A percentile compares a stretch with the other conserved stretches of the same genome.
These are phyloP conservation scores for Stagonosporopsis vannaccii DNA, from an alignment of 2,329 filamentous ascomycete genomes.

Conservation along the genomic window DNA sequence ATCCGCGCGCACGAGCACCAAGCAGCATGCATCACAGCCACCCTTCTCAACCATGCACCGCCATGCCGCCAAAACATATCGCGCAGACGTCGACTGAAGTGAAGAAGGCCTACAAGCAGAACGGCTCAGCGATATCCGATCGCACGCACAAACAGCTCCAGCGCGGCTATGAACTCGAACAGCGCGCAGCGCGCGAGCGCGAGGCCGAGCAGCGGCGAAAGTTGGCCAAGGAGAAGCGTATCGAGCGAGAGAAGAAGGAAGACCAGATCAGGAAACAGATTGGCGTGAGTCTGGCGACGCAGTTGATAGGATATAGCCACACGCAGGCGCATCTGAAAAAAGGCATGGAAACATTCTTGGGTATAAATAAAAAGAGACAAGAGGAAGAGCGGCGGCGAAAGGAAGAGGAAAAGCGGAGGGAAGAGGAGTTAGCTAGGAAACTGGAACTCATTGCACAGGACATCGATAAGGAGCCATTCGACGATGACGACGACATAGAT, in stretches of 20 bases:
- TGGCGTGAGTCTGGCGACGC: slow-evolving; percentile 49
- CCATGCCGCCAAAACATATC: slow-evolving; percentile 39
- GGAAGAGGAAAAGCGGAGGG: slow-evolving; percentile 24
- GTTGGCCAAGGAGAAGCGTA: slow-evolving; percentile 40
- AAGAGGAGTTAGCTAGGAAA: slow-evolving; percentile 27
- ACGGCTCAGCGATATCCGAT: slow-evolving; percentile 35
- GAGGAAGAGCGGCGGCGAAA: slow-evolving; percentile 28
- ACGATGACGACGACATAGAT: slow-evolving; percentile 32
- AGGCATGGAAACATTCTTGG: slow-evolving; percentile 49
- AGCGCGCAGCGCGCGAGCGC: slow-evolving; percentile 42
- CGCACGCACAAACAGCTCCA: slow-evolving; percentile 41
- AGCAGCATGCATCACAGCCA: not conserved
- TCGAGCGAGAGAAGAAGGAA: slow-evolving; percentile 44
- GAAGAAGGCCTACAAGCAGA: slow-evolving; percentile 44
- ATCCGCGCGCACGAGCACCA: not conserved
- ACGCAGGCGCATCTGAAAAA: slow-evolving; percentile 48
- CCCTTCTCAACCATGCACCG: slow-evolving; percentile 8
- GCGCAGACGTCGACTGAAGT: slow-evolving; percentile 47
- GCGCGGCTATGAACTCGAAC: slow-evolving; percentile 40
- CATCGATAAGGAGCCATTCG: slow-evolving; percentile 44
- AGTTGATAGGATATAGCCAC: slow-evolving; percentile 49
- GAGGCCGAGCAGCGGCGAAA: slow-evolving; percentile 43
- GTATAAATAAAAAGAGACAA: slow-evolving; percentile 34
- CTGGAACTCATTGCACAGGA: slow-evolving; percentile 32
- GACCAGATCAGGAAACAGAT: slow-evolving; percentile 33